Base-by-base conservation (phyloP, 441 rosid genomes). In the Croton setiger region DNA sequence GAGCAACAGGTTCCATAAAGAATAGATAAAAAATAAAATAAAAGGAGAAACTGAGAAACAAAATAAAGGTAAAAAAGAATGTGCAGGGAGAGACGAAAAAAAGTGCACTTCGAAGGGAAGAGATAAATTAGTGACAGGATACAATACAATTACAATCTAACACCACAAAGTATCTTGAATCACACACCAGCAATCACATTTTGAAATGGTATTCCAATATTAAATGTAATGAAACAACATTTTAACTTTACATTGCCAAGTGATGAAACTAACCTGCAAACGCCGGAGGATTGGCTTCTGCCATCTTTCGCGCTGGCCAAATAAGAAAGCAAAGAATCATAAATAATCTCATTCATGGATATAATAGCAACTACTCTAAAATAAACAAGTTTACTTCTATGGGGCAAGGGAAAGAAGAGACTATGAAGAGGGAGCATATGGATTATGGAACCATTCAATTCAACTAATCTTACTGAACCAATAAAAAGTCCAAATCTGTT, bases 221-320 rank as follows among this genome's bases (percentile, higher is more conserved):
- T 13, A 48, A 64, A 18, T 53, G 47, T 7, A 52, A 52, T 20
- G 39, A 31, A 59, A 35, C 66, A 66, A 33, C 52, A 12, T 69
- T 20, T 27, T 0, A 27, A 27, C n/a, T 52, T 35, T 17, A 60
- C n/a, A 60, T 51, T 56, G 60, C 39, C 62, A 70, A 78, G 80
- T 57, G 41, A 75, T 18, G 61, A 58, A 47, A 74, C 79, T 82
- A 59, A 95, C 99, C 99, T 95, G 99, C 74, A 95, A 80, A 27
- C 97, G 95, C 64, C 98, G 93, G 75, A 95, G 75, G 72, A 90
- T 66, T 66, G 99, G 99, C 77, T 95, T 95, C 87, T 92, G 97
- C 99, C 97, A 91, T 75, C 87, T 80, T 80, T 87, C 89, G 60
- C 99, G 98, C 99, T 95, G 87, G 69, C 69, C 72, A 68, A 78